Base-by-base conservation (phyloP, 2,329 filamentous ascomycete species). In the Colletotrichum falcatum region DNA sequence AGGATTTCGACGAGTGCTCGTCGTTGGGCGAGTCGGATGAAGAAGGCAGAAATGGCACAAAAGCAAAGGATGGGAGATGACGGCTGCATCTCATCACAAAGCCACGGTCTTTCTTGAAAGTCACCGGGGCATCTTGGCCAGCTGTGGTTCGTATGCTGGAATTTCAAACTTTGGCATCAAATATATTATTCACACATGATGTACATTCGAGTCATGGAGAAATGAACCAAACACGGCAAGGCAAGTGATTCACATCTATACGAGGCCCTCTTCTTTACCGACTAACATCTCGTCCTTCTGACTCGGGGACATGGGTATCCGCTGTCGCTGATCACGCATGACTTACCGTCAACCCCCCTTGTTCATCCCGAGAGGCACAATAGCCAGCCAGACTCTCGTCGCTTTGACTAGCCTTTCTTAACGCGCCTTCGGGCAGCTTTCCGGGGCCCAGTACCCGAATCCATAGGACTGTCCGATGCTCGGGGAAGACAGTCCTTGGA, bases 181-280 rank as follows among this genome's bases (percentile, higher is more conserved):
- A 7, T n/a, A 7, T 9, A n/a, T n/a, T 11, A 11, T n/a, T 4
- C 11, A 4, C 20, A 1, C 1, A 11, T n/a, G 5, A 11, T 3
- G 8, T 9, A n/a, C n/a, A 1, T 11, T 12, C 1, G 20, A 3
- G 42, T 9, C 2, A 4, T n/a, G 8, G 9, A 11, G 7, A n/a
- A 44, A n/a, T n/a, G n/a, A 20, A 9, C 42, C 9, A 8, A 44
- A 44, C 20, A 7, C 8, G 6, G 18, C n/a, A 20, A 5, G 18
- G 18, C 2, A 12, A 8, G 20, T 11, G 11, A 11, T 20, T 44
- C 20, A 4, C 20, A n/a, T n/a, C 4, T 4, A 11, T 20, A 42
- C 39, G 18, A 42, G 39, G 18, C 18, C 5, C 4, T 42, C 39
- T 20, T 42, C 39, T 20, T 20, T 20, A 20, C 39, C 6, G 20